Percentiles rank a stretch among this genome's conserved stretches.
Evolutionary conservation across 345 rosid species (phyloP).

Genomic region (Eucalyptus shirleyi): DNA sequence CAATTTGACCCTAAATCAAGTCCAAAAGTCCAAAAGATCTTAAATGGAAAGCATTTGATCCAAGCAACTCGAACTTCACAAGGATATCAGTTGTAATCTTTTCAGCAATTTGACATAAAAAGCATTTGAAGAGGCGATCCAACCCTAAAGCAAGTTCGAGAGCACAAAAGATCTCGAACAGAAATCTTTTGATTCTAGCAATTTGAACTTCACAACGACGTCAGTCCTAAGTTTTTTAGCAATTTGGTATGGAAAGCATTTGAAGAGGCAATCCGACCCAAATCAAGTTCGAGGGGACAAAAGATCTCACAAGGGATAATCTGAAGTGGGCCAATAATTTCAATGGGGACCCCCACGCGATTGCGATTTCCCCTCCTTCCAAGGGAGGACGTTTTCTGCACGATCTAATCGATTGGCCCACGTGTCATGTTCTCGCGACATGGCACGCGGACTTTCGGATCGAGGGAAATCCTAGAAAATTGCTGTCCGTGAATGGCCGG

Average conservation of each 20-base stretch:
- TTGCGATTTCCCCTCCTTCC: neutral
- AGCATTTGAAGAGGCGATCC: neutral
- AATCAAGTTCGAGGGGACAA: neutral
- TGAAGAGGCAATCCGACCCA: neutral
- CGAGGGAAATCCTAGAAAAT: neutral
- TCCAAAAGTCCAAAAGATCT: neutral
- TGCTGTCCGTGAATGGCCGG: neutral
- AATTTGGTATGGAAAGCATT: neutral
- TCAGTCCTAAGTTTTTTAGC: neutral
- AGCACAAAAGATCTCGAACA: neutral
- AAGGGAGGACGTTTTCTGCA: neutral
- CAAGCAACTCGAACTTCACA: rapidly evolving
- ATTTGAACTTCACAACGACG: no score
- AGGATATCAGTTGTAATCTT: neutral
- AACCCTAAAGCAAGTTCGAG: neutral
- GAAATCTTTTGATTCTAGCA: no score
- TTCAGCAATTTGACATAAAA: neutral
- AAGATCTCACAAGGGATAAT: neutral
- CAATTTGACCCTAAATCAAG: neutral
- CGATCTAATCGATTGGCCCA: neutral
- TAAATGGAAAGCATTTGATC: no score
- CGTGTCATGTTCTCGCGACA: neutral
- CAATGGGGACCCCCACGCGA: neutral
- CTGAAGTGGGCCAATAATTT: neutral
- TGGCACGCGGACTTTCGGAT: neutral